Evolutionary conservation across 2,329 filamentous ascomycete species (phyloP).

Genomic region (Penicillium sp.): DNA sequence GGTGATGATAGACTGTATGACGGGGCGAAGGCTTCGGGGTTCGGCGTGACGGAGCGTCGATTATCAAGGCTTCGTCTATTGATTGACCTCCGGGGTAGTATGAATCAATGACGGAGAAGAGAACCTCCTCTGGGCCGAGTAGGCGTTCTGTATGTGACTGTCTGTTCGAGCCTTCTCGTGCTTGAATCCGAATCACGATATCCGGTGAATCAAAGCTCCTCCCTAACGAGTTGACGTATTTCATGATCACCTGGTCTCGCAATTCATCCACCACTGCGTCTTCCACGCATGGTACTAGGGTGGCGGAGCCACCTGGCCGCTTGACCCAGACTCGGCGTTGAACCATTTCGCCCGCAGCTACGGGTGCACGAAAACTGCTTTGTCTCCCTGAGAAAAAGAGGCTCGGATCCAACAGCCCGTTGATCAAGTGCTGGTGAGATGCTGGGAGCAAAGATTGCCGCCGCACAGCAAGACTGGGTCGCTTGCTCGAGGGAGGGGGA

Average conservation of each 20-base stretch:
- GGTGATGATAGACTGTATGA: slow-evolving; percentile 43
- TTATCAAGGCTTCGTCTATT: slow-evolving; percentile 83
- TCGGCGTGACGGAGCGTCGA: slow-evolving; percentile 73
- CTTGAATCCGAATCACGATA: slow-evolving; percentile 69
- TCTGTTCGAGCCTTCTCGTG: slow-evolving; percentile 55
- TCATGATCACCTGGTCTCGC: slow-evolving; percentile 82
- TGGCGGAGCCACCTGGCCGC: slow-evolving; percentile 77
- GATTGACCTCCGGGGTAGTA: slow-evolving; percentile 84
- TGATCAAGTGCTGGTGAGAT: slow-evolving; percentile 39
- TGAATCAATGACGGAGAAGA: slow-evolving; percentile 70
- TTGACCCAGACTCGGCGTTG: slow-evolving; percentile 88
- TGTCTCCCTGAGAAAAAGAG: slow-evolving; percentile 22
- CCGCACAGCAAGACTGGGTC: slow-evolving; percentile 34
- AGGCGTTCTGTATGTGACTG: slow-evolving; percentile 57
- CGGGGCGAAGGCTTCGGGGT: slow-evolving; percentile 78
- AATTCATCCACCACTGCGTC: slow-evolving; percentile 93
- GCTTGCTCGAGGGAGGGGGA: slow-evolving; percentile 23
- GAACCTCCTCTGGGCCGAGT: slow-evolving; percentile 80
- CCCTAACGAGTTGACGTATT: slow-evolving; percentile 90
- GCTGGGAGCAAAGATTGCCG: slow-evolving; percentile 40
- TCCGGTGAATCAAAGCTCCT: slow-evolving; percentile 87
- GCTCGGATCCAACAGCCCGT: slow-evolving; percentile 30
- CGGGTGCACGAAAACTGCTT: slow-evolving; percentile 15
- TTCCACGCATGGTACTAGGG: slow-evolving; percentile 76
- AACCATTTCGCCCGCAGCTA: slow-evolving; percentile 33